Conservation (phyloP, 257 asterid genomes). For the Solanum appendiculatum region DNA sequence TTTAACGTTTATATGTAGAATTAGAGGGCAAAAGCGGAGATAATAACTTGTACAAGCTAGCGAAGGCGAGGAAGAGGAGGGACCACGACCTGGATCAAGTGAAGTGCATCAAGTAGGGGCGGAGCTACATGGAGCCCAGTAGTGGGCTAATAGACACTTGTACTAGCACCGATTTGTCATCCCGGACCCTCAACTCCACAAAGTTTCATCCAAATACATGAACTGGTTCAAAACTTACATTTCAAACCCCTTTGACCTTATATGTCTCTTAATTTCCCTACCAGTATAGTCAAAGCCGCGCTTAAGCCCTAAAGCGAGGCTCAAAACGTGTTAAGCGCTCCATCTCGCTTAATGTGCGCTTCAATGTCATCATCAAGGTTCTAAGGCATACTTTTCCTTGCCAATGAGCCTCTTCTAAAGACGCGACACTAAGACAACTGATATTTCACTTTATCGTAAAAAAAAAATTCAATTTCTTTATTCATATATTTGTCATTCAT, state of each 20-base stretch:
- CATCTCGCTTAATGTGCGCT: no score
- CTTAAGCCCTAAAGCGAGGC: neutral
- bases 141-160: neutral
- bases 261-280: neutral
- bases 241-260: neutral
- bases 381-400: neutral
- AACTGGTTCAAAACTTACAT: neutral
- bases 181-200: neutral
- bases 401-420: neutral
- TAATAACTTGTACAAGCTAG: neutral
- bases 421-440: no score
- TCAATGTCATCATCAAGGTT: neutral
- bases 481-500: neutral
- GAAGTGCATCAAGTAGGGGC: neutral
- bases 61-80: neutral
- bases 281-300: neutral
- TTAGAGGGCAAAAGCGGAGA: neutral
- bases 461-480: no score
- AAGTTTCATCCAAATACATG: neutral
- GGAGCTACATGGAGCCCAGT: neutral
- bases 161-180: neutral
- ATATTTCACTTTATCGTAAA: no score
- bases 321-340: neutral
- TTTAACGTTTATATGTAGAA: neutral
- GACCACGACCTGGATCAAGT: neutral